Evolutionary conservation across 306 rosid species (phyloP).

Genomic region (Malus fusca): DNA sequence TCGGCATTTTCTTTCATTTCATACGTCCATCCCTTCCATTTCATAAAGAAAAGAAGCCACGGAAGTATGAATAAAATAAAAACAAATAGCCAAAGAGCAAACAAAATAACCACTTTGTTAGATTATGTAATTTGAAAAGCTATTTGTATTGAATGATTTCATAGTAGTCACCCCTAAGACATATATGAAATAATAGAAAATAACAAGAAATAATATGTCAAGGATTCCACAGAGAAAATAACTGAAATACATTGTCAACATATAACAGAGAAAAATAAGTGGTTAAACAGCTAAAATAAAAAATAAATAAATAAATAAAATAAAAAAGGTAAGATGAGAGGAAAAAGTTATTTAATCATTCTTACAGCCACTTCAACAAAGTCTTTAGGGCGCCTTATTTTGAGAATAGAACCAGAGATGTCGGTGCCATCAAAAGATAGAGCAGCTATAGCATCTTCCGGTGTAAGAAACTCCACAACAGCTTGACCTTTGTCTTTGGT

Average conservation of each 20-base stretch:
- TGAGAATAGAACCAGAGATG: constrained; percentile 59
- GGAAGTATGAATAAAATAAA: not conserved
- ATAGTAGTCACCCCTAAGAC: not conserved
- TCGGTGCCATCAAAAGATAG: constrained; percentile 76
- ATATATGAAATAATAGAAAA: not conserved
- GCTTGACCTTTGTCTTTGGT: constrained; percentile 84
- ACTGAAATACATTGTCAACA: not conserved
- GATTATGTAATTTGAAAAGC: not conserved
- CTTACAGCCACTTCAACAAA: constrained; percentile 83
- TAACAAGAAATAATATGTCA: not conserved
- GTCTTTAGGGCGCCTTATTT: constrained; percentile 87
- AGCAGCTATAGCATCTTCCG: constrained; percentile 84
- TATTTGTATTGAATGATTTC: not conserved
- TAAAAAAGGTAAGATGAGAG: not conserved
- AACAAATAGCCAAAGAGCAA: not conserved
- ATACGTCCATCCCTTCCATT: not conserved
- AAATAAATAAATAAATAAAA: not conserved
- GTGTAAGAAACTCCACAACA: constrained; percentile 82
- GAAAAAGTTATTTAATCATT: constrained; percentile 24
- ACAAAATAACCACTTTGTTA: not conserved
- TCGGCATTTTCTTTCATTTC: not conserved
- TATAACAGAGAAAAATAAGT: not conserved
- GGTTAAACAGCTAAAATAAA: not conserved
- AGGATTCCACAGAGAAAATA: not conserved
- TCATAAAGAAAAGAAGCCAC: not conserved